Base-by-base conservation (phyloP, 768 basidiomycete species). In the Gelatoporia subvermispora region DNA sequence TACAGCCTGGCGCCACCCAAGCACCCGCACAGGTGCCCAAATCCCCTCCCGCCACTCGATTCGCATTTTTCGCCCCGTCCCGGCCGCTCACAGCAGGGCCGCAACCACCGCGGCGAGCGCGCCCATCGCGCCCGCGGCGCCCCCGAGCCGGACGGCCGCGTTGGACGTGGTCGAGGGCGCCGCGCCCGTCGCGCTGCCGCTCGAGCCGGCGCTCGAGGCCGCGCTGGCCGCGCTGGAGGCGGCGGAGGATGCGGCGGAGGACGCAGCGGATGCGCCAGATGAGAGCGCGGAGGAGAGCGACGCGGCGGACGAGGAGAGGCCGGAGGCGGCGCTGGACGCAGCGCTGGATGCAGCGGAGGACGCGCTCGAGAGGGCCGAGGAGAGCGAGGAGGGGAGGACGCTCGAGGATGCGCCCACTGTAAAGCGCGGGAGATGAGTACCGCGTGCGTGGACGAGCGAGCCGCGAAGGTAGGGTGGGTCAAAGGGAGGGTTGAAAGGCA, bases 271-370 rank as follows among this genome's bases (percentile, higher is more conserved):
- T 21, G 43, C 41, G 2, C 47, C 40, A 8, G 54, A 49, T 13
- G 24, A 9, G 21, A 41, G 35, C 21, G 54, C 51, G 40, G 38
- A 41, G 8, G 43, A 36, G 13, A 38, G 15, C 23, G 28, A 24
- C 38, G 35, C 35, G 18, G 24, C 31, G 47, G 23, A n/a, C 1
- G 48, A 31, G 3, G 36, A 25, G 35, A 35, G 9, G 3, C 20
- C 46, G 17, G 47, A 41, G 37, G 47, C 25, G 22, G 49, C 47
- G 52, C 45, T 45, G 21, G 52, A 50, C 15, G 50, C 57, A 10
- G 41, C 43, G 41, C 42, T 51, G n/a, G 48, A 46, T 11, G 38
- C 50, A 20, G 43, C n/a, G 15, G 20, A 4, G 22, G 45, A 35
- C 28, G 38, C 3, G 43, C 20, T n/a, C 22, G 37, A 28, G 23